Percentiles rank a stretch among this genome's conserved stretches.
phyloP scores from a whole-genome alignment of 148 eudicot species.

The Fagopyrum esculentum region DNA sequence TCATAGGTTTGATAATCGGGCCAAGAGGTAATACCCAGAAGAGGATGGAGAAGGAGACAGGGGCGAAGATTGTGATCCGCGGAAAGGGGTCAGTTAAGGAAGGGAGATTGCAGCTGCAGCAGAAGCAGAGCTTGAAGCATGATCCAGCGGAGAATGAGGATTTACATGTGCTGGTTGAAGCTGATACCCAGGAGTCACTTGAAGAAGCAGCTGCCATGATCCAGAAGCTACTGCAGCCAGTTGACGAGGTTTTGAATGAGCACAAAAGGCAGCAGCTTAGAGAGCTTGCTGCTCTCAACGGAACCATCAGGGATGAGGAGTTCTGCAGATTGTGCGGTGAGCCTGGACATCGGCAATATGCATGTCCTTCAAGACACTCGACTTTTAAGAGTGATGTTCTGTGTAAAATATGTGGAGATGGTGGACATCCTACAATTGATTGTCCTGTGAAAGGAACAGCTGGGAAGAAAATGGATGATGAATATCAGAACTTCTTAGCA shows the following conservation, averaged over 20 bases:
- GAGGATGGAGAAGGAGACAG: conserved; percentile 86
- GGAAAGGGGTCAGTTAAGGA: conserved; percentile 87
- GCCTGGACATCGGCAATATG: conserved; percentile 74
- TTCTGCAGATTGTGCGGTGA: conserved; percentile 86
- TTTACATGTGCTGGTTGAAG: conserved; percentile 90
- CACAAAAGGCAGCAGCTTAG: conserved; percentile 85
- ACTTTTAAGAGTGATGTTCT: conserved; percentile 85
- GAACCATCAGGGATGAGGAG: conserved; percentile 87
- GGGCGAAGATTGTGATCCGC: conserved; percentile 82
- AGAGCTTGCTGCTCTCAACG: conserved; percentile 86
- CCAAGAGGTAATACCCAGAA: conserved; percentile 92
- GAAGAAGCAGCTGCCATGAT: conserved; percentile 95
- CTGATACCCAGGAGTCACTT: conserved; percentile 71
- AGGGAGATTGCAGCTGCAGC: conserved; percentile 49
- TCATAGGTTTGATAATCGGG: conserved; percentile 85
- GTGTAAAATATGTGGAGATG: conserved; percentile 87
- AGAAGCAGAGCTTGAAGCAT: conserved; percentile 65
- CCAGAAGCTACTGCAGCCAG: conserved; percentile 81
- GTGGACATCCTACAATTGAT: conserved; percentile 86
- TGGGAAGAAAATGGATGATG: conserved; percentile 93
- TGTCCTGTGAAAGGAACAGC: conserved; percentile 82
- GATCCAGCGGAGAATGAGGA: conserved; percentile 89
- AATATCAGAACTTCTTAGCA: conserved; percentile 75
- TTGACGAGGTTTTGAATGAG: conserved; percentile 77
- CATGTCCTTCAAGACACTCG: conserved; percentile 59